These are phyloP conservation scores for Penicillium sp. DNA, from an alignment of 2,329 filamentous ascomycete genomes.

Conservation along the genomic window DNA sequence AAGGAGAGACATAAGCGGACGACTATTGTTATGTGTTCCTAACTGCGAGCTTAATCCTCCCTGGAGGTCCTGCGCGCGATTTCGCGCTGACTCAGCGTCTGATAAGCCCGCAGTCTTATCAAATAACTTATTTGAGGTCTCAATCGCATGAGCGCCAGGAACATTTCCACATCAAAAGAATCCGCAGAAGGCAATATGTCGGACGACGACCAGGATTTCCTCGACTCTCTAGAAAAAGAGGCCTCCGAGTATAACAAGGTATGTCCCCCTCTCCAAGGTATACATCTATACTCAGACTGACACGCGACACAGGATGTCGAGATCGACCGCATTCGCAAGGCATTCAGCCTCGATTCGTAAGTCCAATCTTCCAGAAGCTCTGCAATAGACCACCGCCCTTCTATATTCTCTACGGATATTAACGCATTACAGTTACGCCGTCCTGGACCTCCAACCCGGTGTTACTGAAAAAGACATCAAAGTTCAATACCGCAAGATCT, in stretches of 20 bases:
- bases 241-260: conserved; percentile 90
- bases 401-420: background rate
- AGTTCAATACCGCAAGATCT: conserved; percentile 89
- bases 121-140: background rate
- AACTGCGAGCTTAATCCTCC: background rate
- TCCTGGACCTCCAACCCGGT: conserved; percentile 92
- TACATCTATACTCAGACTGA: conserved; percentile 14
- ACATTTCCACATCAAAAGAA: background rate
- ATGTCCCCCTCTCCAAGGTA: conserved; percentile 13
- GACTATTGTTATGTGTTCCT: background rate
- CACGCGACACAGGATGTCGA: conserved; percentile 70
- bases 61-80: background rate
- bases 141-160: background rate
- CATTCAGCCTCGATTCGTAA: conserved; percentile 76
- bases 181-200: conserved; percentile 40
- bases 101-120: conserved; percentile 30
- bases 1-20: background rate
- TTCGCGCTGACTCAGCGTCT: conserved; percentile 36
- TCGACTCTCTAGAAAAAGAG: conserved; percentile 78
- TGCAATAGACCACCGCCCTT: background rate
- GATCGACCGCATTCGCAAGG: conserved; percentile 88
- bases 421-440: conserved; percentile 66
- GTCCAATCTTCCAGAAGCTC: conserved; percentile 23
- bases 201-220: conserved; percentile 69
- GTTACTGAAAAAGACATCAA: conserved; percentile 97